Conservation (phyloP, 2,329 filamentous ascomycete species). For the Fusarium brachygibbosum region DNA sequence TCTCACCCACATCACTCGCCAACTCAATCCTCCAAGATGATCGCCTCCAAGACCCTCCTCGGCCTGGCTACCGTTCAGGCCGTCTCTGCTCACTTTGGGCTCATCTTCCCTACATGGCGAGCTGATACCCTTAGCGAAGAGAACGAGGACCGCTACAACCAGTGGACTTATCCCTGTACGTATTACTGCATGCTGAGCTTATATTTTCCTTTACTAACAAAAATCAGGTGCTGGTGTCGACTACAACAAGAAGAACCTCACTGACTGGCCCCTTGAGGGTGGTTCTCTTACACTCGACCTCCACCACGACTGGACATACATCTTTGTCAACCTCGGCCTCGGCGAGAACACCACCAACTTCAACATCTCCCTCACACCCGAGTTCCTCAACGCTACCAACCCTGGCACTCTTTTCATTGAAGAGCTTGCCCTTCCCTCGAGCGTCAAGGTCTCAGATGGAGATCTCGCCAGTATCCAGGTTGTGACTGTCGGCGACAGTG, state of each 20-base stretch:
- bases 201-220: slow-evolving; percentile 8
- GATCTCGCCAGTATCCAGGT: slow-evolving; percentile 77
- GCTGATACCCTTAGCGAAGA: slow-evolving; percentile 60
- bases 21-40: slow-evolving; percentile 34
- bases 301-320: slow-evolving; percentile 66
- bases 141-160: slow-evolving; percentile 58
- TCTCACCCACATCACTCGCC: not conserved
- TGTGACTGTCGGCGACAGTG: slow-evolving; percentile 70
- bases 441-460: slow-evolving; percentile 68
- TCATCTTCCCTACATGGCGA: slow-evolving; percentile 64
- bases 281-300: slow-evolving; percentile 63
- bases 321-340: slow-evolving; percentile 67
- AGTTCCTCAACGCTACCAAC: slow-evolving; percentile 70
- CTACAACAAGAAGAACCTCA: slow-evolving; percentile 60
- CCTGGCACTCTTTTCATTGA: slow-evolving; percentile 76
- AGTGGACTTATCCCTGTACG: slow-evolving; percentile 67
- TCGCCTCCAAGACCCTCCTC: slow-evolving; percentile 53
- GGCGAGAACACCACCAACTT: slow-evolving; percentile 70
- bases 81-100: slow-evolving; percentile 63
- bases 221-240: slow-evolving; percentile 62
- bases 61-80: slow-evolving; percentile 55
- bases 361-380: slow-evolving; percentile 75
- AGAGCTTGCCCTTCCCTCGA: slow-evolving; percentile 65
- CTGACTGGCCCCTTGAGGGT: slow-evolving; percentile 67
- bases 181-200: not conserved